Evolutionary conservation across 352 stramenopile species (phyloP).

Genomic region (Pythium inflatum): DNA sequence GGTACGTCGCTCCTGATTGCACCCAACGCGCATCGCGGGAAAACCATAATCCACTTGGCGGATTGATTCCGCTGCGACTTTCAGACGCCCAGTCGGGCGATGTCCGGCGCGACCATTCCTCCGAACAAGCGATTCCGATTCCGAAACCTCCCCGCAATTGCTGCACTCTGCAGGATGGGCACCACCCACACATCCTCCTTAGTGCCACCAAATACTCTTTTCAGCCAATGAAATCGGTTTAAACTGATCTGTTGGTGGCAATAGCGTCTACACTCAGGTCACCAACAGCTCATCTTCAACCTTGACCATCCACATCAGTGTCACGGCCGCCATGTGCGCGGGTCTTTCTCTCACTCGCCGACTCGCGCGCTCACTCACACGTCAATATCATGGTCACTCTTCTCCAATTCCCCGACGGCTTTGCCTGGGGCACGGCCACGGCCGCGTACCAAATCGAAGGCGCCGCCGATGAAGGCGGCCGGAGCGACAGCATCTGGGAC

Average conservation of each 20-base stretch:
- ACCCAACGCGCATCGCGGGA: no score
- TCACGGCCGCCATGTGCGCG: background rate
- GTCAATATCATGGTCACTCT: background rate
- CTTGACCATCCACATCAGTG: background rate
- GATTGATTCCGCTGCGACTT: no score
- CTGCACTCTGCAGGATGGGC: no score
- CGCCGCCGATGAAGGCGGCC: conserved; percentile 77
- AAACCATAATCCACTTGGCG: no score
- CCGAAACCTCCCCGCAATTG: no score
- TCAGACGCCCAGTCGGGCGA: no score
- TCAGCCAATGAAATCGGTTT: conserved; percentile 18
- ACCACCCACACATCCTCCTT: no score
- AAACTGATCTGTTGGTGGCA: conserved; percentile 2
- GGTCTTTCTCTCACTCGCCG: background rate
- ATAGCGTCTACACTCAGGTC: background rate
- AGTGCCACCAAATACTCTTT: conserved; percentile 6
- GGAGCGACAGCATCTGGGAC: conserved; percentile 90
- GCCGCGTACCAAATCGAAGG: conserved; percentile 95
- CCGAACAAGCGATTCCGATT: no score
- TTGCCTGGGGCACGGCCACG: conserved; percentile 89
- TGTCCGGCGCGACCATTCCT: no score
- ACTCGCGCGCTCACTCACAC: background rate
- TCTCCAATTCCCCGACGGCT: conserved; percentile 53
- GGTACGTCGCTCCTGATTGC: no score
- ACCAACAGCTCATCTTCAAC: conserved; percentile 22